phyloP scores from a whole-genome alignment of 768 basidiomycete genomes.

The Podaxis sp. region DNA sequence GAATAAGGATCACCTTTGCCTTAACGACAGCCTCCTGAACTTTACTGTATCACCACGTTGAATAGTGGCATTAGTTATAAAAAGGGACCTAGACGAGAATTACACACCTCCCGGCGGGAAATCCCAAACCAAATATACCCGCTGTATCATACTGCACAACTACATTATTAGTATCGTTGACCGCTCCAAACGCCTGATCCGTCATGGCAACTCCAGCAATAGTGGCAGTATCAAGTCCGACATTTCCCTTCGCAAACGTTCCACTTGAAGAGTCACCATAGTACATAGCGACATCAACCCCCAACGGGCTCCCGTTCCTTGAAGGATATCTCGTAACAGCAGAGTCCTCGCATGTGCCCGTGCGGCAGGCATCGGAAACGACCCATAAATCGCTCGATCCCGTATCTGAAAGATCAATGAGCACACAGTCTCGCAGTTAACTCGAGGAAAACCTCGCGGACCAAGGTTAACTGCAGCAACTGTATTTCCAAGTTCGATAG shows the following conservation, averaged over 20 bases:
- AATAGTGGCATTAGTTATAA: not conserved
- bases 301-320: slow-evolving; percentile 33
- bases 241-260: slow-evolving; percentile 54
- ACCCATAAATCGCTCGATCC: slow-evolving; percentile 76
- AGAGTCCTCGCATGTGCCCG: slow-evolving; percentile 35
- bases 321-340: slow-evolving; percentile 42
- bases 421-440: not conserved
- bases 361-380: slow-evolving; percentile 46
- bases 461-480: slow-evolving; percentile 31
- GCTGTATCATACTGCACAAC: slow-evolving; percentile 51
- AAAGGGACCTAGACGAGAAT: not conserved
- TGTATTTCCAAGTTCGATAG: slow-evolving; percentile 30
- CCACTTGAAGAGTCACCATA: slow-evolving; percentile 73
- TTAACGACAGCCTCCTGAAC: slow-evolving; percentile 33
- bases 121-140: slow-evolving; percentile 69
- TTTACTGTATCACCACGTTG: slow-evolving; percentile 26
- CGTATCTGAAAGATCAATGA: slow-evolving; percentile 42
- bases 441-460: slow-evolving; percentile 13
- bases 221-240: slow-evolving; percentile 52
- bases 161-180: slow-evolving; percentile 58
- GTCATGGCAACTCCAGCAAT: slow-evolving; percentile 51
- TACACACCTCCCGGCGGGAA: slow-evolving; percentile 60
- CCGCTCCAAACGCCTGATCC: slow-evolving; percentile 54
- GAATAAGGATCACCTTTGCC: slow-evolving; percentile 17
- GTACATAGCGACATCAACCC: slow-evolving; percentile 36